Percentiles rank a stretch among this genome's conserved stretches.
phyloP scores from a whole-genome alignment of 371 early-diverging fungal species.

The Mucor mucedo region DNA sequence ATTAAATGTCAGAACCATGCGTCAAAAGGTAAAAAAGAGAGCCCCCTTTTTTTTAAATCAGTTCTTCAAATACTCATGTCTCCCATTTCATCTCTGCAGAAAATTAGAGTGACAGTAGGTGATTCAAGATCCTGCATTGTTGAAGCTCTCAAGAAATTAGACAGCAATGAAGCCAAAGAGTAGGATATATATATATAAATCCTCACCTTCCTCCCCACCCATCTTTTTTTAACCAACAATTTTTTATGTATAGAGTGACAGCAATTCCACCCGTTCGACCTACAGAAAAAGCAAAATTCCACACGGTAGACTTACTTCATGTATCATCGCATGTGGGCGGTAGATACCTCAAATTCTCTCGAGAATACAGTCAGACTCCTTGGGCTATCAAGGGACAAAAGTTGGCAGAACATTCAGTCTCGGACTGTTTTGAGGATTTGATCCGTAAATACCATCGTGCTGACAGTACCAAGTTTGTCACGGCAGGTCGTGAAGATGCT shows the following conservation, averaged over 20 bases:
- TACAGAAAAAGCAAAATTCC: conserved; percentile 36
- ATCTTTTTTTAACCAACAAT: not conserved
- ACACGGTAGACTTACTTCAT: conserved; percentile 46
- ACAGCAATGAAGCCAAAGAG: conserved; percentile 57
- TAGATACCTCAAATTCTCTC: conserved; percentile 85
- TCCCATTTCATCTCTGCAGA: no score
- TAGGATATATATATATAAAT: conserved; percentile 43
- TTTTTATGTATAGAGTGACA: conserved; percentile 28
- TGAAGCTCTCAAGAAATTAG: conserved; percentile 57
- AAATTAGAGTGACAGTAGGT: conserved; percentile 52
- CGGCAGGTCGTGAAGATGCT: conserved; percentile 96
- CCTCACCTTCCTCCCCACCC: not conserved
- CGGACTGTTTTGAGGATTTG: conserved; percentile 75
- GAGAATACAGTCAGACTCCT: conserved; percentile 90
- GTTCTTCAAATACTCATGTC: no score
- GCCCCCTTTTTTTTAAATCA: no score
- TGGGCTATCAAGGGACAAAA: conserved; percentile 77
- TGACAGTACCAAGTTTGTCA: conserved; percentile 78
- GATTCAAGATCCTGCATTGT: conserved; percentile 61
- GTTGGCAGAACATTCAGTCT: conserved; percentile 78
- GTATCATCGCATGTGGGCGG: conserved; percentile 62
- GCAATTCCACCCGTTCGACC: conserved; percentile 54
- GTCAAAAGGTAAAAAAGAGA: conserved; percentile 51
- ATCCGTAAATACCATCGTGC: conserved; percentile 59
- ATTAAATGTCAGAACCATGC: conserved; percentile 59